Evolutionary conservation across 495 filamentous ascomycete species (phyloP).

Genomic region (Evernia prunastri): DNA sequence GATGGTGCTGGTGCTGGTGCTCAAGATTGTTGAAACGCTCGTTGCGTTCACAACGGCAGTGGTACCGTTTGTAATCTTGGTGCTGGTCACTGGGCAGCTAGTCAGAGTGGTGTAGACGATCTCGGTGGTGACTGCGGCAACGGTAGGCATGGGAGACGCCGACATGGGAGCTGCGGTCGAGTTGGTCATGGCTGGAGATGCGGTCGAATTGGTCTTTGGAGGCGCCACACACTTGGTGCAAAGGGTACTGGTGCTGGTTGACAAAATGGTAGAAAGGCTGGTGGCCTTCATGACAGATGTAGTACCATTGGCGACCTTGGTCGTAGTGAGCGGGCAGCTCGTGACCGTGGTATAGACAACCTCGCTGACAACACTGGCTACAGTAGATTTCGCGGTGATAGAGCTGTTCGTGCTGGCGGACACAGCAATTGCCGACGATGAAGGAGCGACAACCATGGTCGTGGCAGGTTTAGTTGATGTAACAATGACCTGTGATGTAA

Average conservation of each 20-base stretch:
- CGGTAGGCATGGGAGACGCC: background rate
- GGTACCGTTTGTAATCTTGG: slow-evolving; percentile 9
- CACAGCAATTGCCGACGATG: background rate
- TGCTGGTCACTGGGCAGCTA: slow-evolving; percentile 23
- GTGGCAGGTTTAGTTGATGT: background rate
- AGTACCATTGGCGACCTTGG: slow-evolving; percentile 15
- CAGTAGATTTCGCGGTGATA: slow-evolving; percentile 9
- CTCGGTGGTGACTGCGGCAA: background rate
- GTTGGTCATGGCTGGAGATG: slow-evolving; percentile 1
- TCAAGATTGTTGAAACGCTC: slow-evolving; percentile 18
- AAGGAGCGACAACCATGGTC: background rate
- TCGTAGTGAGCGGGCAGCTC: slow-evolving; percentile 24
- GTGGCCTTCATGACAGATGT: slow-evolving; percentile 17
- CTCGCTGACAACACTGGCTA: slow-evolving; percentile 11
- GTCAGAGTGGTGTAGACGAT: slow-evolving; percentile 18
- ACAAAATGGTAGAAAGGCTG: slow-evolving; percentile 16
- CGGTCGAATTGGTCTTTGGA: background rate
- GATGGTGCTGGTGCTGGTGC: slow-evolving; percentile 17
- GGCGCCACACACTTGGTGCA: slow-evolving; percentile 25
- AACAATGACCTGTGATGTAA: slow-evolving; percentile 1
- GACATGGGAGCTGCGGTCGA: background rate
- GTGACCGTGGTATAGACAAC: slow-evolving; percentile 22
- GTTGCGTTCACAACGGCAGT: slow-evolving; percentile 11
- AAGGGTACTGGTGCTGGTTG: slow-evolving; percentile 21
- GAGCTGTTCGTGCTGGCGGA: background rate